Evolutionary conservation across 2,329 filamentous ascomycete species (phyloP), one percentile per base, ranked within the genome.

Genomic region (Chaetomium olivaceum): DNA sequence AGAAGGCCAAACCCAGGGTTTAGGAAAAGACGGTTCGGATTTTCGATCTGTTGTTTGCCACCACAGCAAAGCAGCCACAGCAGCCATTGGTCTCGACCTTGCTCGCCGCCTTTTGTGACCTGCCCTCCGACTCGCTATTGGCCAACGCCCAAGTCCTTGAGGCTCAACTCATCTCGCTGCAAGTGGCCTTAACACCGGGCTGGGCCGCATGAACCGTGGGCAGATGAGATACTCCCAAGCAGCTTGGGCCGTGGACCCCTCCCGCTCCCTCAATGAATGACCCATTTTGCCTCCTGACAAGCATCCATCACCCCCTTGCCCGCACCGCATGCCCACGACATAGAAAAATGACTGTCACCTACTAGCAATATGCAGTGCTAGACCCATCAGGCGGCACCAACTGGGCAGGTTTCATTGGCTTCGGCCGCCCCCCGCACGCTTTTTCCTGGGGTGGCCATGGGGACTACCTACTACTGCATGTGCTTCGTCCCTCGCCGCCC

Each of bases 331-430:
- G 19, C 43, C 54, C 25, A 58, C 46, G 16, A 21, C n/a, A 39
- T 31, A 7, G 25, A 33, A 25, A 29, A 61, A 27, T 9, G 25
- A 48, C 33, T 19, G 36, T n/a, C 29, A 14, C 21, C 4, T n/a
- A 7, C 39, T 19, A 19, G 39, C 52, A 58, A 25, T 55, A 23
- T 65, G 54, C 58, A 43, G 4, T 50, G 1, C 36, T 27, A 23
- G 31, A 48, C 64, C 55, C 55, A 62, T 66, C 64, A 66, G 59
- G 55, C 50, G 59, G 50, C 21, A 29, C 36, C 55, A 36, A 43
- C 27, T 48, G 19, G 55, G 59, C 36, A 48, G 54, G 64, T 62
- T 23, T 48, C 55, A 66, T 62, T 66, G 64, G 59, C 36, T 31
- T 19, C 27, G 25, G 31, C 19, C 36, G 8, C 9, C 33, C 46